phyloP scores from a whole-genome alignment of 73 alveolate species.

The Paramecium sexaurelia region DNA sequence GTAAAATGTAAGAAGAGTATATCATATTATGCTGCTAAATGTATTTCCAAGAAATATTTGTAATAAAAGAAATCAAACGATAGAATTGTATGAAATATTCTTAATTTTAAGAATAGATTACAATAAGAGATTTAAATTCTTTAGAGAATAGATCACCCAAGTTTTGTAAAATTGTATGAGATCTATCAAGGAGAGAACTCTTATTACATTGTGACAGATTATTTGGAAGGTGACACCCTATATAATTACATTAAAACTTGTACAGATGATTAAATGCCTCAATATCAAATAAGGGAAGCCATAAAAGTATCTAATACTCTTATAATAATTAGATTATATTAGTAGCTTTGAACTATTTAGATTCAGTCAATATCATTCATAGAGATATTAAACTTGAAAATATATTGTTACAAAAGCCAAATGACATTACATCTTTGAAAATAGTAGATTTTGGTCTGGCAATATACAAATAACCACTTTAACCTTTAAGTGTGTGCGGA shows the following conservation, averaged over 20 bases:
- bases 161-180: constrained; percentile 1
- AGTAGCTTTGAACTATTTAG: constrained; percentile 62
- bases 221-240: constrained; percentile 43
- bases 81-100: background rate
- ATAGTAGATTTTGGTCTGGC: constrained; percentile 81
- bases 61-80: constrained; percentile 14
- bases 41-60: constrained; percentile 36
- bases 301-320: background rate
- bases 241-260: background rate
- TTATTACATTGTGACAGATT: constrained; percentile 39
- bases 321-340: background rate
- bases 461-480: background rate
- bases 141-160: background rate
- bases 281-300: background rate
- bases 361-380: constrained; percentile 51
- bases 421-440: constrained; percentile 66
- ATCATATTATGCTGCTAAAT: constrained; percentile 33
- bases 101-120: constrained; percentile 1
- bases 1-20: background rate
- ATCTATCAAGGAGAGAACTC: constrained; percentile 49
- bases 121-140: background rate
- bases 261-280: constrained; percentile 10
- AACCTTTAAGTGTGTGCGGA: constrained; percentile 64
- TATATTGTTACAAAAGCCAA: constrained; percentile 47
- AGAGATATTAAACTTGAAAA: constrained; percentile 74